Percentiles rank a stretch among this genome's conserved stretches.
Conservation (phyloP, 2,329 filamentous ascomycete species). For the Lachnellula subtilissima region DNA sequence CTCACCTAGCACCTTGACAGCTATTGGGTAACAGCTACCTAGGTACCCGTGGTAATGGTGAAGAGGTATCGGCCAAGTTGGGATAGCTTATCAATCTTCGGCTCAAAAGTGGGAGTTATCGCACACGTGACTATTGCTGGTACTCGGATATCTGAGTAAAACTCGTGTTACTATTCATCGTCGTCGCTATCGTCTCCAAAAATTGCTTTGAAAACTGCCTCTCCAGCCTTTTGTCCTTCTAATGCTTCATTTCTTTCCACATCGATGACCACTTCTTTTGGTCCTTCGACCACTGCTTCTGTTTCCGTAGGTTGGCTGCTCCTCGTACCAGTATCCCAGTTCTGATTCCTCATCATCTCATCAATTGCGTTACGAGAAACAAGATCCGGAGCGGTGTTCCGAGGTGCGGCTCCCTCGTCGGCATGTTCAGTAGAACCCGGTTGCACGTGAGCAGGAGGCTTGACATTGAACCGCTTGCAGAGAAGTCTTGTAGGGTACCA, state of each 20-base stretch:
- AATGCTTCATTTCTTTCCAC: constrained; percentile 73
- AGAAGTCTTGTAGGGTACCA: constrained; percentile 80
- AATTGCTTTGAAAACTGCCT: constrained; percentile 84
- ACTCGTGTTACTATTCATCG: constrained; percentile 13
- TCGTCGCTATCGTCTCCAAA: constrained; percentile 85
- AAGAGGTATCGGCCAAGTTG: background rate
- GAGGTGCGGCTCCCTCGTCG: constrained; percentile 21
- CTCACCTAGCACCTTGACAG: background rate
- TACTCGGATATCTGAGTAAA: background rate
- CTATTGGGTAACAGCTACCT: background rate
- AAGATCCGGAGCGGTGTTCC: constrained; percentile 37
- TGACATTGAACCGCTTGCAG: constrained; percentile 95
- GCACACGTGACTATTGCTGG: background rate
- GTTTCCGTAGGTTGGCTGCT: background rate
- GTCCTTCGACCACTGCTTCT: constrained; percentile 1
- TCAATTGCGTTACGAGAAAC: constrained; percentile 52
- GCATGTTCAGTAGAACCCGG: constrained; percentile 40
- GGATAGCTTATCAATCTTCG: background rate
- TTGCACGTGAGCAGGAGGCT: constrained; percentile 64
- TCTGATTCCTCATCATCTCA: constrained; percentile 42
- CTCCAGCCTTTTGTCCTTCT: constrained; percentile 67
- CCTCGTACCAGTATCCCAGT: constrained; percentile 13
- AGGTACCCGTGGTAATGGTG: background rate
- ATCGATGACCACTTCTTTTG: constrained; percentile 47
- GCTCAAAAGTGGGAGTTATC: constrained; percentile 1